Base-by-base conservation (phyloP, 441 rosid genomes). In the Monsonia emarginata region DNA sequence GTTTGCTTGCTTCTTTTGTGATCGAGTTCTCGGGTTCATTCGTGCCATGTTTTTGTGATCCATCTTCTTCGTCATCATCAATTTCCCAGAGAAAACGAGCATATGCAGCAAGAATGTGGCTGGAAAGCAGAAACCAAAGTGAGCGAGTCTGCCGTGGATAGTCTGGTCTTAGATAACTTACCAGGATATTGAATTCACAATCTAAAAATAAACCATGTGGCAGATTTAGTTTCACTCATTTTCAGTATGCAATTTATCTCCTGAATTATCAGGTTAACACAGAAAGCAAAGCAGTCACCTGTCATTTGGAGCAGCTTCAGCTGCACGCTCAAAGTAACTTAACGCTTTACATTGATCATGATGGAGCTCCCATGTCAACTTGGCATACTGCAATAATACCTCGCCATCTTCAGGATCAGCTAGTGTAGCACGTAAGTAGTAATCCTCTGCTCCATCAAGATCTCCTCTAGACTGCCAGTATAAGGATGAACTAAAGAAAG, bases 31-130 rank as follows among this genome's bases (percentile, higher is more conserved):
- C 67, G 34, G 54, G 65, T 56, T 58, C 40, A 5, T 65, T 28
- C 11, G 10, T 48, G 18, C 67, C 42, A 65, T 72, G 70, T 58
- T 62, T 36, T 69, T 56, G 68, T 69, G 64, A 25, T 10, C 0
- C 42, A 25, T 75, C 74, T 48, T 71, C 79, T 50, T 74, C 83
- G 4, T 77, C 84, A 34, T 72, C 84, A 13, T 73, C 88, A 62
- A 80, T 30, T 75, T 87, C 94, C 98, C 98, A 92, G 52, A 88
- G 86, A 73, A 88, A 88, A 75, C 83, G 78, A 10, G 96, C 96
- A 80, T 89, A 85, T 66, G 94, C 95, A 2, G 84, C 98, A 67
- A 86, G 83, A 78, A 88, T 76, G 69, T 82, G 34, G 74, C 98
- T 92, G 78, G 77, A 71, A 79, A 72, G 19, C 14, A 52, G 30